phyloP scores from a whole-genome alignment of 441 rosid genomes.

The Erysimum cheiri region DNA sequence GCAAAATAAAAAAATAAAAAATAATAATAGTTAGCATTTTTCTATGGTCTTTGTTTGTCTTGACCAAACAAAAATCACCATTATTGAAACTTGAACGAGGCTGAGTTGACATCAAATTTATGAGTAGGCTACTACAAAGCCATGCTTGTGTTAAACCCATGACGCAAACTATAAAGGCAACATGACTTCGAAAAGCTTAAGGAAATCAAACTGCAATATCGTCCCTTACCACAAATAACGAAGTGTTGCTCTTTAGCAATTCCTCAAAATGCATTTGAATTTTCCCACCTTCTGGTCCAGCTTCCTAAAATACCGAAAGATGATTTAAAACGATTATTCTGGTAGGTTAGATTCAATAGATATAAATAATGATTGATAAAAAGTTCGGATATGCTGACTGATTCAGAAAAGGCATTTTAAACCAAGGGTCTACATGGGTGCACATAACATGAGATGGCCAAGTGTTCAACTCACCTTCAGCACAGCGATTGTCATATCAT shows the following conservation, averaged over 20 bases:
- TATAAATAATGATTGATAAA: background rate
- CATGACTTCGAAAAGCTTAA: background rate
- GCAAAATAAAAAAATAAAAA: constrained; percentile 37
- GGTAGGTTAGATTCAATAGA: background rate
- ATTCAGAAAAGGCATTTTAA: constrained; percentile 6
- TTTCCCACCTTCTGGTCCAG: constrained; percentile 96
- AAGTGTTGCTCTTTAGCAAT: constrained; percentile 85
- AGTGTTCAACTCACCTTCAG: constrained; percentile 43
- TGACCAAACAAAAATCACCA: background rate
- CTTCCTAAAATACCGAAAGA: constrained; percentile 63
- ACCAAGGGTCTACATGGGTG: constrained; percentile 1
- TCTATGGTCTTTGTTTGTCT: background rate
- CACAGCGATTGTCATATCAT: constrained; percentile 95
- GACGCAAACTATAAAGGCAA: background rate
- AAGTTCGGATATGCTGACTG: constrained; percentile 12
- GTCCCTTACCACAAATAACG: constrained; percentile 81
- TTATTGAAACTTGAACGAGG: background rate
- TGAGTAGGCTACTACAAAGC: constrained; percentile 10
- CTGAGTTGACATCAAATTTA: background rate
- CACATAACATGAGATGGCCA: constrained; percentile 2
- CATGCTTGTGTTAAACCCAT: constrained; percentile 2
- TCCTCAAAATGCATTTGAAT: constrained; percentile 95
- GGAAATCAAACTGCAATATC: constrained; percentile 11
- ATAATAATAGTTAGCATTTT: constrained; percentile 8
- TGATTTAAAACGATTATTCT: background rate